Percentiles rank a stretch among this genome's conserved stretches.
Evolutionary conservation across 2,329 filamentous ascomycete species (phyloP).

Genomic region (Pyricularia grisea): DNA sequence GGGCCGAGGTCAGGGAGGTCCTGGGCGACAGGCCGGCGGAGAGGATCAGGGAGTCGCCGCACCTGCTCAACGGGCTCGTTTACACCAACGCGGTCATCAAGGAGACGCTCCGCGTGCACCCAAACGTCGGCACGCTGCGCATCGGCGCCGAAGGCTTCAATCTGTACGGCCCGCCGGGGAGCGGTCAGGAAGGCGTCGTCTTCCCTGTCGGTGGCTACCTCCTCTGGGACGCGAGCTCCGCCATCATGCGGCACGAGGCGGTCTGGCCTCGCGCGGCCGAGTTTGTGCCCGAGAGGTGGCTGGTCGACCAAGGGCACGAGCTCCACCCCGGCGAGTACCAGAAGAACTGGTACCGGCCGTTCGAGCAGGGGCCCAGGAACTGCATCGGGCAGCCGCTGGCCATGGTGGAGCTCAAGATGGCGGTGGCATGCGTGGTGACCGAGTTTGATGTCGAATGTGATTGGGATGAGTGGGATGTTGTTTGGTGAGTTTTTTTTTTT

Average conservation of each 20-base stretch:
- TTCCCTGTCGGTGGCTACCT: constrained; percentile 3
- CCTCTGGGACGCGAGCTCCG: constrained; percentile 4
- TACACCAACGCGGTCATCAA: constrained; percentile 5
- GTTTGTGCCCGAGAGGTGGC: constrained; percentile 5
- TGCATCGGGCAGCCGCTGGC: constrained; percentile 40
- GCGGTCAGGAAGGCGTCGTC: neutral
- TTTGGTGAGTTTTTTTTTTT: constrained; percentile 12
- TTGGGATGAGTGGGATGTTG: constrained; percentile 15
- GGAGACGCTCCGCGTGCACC: constrained; percentile 4
- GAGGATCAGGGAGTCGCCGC: neutral
- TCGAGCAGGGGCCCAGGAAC: constrained; percentile 42
- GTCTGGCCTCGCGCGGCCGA: neutral
- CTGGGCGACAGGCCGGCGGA: neutral
- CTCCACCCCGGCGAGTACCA: neutral
- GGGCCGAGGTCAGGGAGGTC: constrained; percentile 3
- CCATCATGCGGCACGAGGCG: constrained; percentile 1
- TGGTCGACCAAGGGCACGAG: constrained; percentile 13
- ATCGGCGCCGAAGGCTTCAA: constrained; percentile 3
- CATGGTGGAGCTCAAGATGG: constrained; percentile 9
- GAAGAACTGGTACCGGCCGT: constrained; percentile 40
- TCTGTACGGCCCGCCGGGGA: neutral
- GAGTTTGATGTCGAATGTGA: constrained; percentile 10
- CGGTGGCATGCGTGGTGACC: constrained; percentile 8
- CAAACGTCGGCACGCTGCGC: constrained; percentile 4
- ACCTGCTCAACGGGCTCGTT: constrained; percentile 1